These are phyloP conservation scores for Aureobasidium sp. DNA, from an alignment of 2,329 filamentous ascomycete species.

Conservation along the genomic window DNA sequence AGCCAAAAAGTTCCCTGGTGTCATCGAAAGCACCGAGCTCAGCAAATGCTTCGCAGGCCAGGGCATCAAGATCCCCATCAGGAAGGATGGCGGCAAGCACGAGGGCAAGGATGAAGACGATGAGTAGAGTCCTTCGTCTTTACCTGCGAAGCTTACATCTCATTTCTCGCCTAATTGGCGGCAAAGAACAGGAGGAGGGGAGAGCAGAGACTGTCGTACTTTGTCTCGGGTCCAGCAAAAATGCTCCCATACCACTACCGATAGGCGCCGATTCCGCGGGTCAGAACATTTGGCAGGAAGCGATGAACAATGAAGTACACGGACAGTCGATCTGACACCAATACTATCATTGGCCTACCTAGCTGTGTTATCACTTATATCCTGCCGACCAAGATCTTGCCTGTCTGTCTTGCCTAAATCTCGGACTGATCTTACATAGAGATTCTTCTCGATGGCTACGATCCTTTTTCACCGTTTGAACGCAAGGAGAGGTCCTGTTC, in stretches of 20 bases:
- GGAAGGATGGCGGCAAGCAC: conserved; percentile 66
- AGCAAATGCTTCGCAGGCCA: conserved; percentile 91
- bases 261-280: not conserved
- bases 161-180: not conserved
- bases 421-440: not conserved
- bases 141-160: not conserved
- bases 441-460: no score
- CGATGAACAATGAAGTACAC: not conserved
- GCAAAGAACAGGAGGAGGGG: not conserved
- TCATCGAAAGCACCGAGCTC: conserved; percentile 84
- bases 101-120: conserved; percentile 39
- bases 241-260: not conserved
- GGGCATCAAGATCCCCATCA: conserved; percentile 93
- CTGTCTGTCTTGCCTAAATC: not conserved
- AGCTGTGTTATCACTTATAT: no score
- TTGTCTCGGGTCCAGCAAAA: not conserved
- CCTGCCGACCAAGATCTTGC: no score
- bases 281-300: no score
- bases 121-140: conserved; percentile 21
- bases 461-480: no score
- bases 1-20: conserved; percentile 96
- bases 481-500: no score
- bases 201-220: not conserved
- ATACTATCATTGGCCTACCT: not conserved
- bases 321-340: not conserved